Percentiles rank a stretch among this genome's conserved stretches.
phyloP scores from a whole-genome alignment of 2,329 filamentous ascomycete species.

The Aspergillus sp. region DNA sequence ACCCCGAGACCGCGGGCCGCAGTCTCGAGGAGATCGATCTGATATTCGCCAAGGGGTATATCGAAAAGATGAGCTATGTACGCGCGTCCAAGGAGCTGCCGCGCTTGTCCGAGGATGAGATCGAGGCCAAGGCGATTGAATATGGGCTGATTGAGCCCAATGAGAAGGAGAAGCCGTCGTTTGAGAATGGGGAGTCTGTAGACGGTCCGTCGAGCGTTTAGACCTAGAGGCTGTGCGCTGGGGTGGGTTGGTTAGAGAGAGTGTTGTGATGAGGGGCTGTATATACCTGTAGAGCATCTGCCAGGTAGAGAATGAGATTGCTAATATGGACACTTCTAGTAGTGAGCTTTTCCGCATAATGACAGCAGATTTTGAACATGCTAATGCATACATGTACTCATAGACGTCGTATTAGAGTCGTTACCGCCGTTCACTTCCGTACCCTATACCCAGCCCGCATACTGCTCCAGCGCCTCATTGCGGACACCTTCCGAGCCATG shows the following conservation, averaged over 20 bases:
- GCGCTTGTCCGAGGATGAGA: slow-evolving; percentile 9
- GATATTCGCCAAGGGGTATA: slow-evolving; percentile 30
- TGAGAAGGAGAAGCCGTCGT: neutral
- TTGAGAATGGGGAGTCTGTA: neutral
- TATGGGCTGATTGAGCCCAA: slow-evolving; percentile 3
- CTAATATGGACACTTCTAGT: too few species aligned
- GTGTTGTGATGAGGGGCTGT: too few species aligned
- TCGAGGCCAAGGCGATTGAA: slow-evolving; percentile 11
- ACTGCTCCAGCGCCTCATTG: slow-evolving; percentile 39
- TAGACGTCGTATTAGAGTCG: neutral
- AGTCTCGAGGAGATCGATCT: slow-evolving; percentile 35
- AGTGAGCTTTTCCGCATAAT: too few species aligned
- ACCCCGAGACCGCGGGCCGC: slow-evolving; percentile 42
- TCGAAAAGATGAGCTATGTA: slow-evolving; percentile 13
- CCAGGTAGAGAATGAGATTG: too few species aligned
- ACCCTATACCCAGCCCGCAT: slow-evolving; percentile 32
- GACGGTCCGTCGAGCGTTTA: neutral
- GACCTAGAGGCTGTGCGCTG: neutral
- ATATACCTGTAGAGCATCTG: too few species aligned
- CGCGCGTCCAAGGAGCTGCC: slow-evolving; percentile 9
- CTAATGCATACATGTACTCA: too few species aligned
- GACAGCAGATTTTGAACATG: too few species aligned
- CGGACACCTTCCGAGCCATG: slow-evolving; percentile 47
- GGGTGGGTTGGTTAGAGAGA: neutral
- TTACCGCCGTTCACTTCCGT: neutral